Evolutionary conservation across 2,329 filamentous ascomycete species (phyloP).

Genomic region (Fusarium zealandicum): DNA sequence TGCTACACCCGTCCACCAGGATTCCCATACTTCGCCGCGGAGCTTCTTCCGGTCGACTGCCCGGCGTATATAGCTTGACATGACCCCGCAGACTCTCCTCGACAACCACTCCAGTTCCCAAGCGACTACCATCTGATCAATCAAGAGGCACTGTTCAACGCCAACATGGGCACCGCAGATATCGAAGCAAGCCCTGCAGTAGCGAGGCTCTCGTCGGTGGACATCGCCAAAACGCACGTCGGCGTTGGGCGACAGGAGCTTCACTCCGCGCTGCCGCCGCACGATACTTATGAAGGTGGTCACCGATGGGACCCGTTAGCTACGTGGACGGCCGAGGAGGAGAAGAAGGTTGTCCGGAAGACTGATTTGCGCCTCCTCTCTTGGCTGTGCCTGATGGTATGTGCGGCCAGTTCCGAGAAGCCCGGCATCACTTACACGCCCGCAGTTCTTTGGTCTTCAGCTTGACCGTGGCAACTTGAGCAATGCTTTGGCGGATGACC

Average conservation of each 20-base stretch:
- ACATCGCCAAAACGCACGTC: slow-evolving; percentile 38
- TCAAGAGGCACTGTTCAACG: neutral
- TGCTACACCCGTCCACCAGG: slow-evolving; percentile 26
- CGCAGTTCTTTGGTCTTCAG: slow-evolving; percentile 66
- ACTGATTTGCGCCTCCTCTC: slow-evolving; percentile 52
- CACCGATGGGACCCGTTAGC: slow-evolving; percentile 52
- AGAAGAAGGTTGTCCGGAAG: slow-evolving; percentile 63
- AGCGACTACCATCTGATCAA: neutral
- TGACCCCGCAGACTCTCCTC: slow-evolving; percentile 13
- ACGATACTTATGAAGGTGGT: slow-evolving; percentile 49
- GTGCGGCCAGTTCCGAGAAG: slow-evolving; percentile 1
- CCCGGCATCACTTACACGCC: slow-evolving; percentile 24
- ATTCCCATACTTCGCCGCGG: slow-evolving; percentile 15
- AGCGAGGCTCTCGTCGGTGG: slow-evolving; percentile 36
- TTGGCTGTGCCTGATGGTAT: slow-evolving; percentile 54
- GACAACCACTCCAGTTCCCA: slow-evolving; percentile 5
- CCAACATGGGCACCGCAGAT: slow-evolving; percentile 38
- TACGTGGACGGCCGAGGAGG: slow-evolving; percentile 64
- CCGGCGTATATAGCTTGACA: slow-evolving; percentile 36
- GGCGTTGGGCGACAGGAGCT: slow-evolving; percentile 51
- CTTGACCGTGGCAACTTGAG: slow-evolving; percentile 69
- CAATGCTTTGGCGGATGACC: slow-evolving; percentile 68
- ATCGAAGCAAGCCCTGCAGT: slow-evolving; percentile 41
- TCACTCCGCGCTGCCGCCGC: slow-evolving; percentile 41
- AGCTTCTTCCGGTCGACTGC: slow-evolving; percentile 30